A percentile compares a stretch with the other conserved stretches of the same genome.
Evolutionary conservation across 495 filamentous ascomycete species (phyloP).

Genomic region (Astrothelium subdiscretum): DNA sequence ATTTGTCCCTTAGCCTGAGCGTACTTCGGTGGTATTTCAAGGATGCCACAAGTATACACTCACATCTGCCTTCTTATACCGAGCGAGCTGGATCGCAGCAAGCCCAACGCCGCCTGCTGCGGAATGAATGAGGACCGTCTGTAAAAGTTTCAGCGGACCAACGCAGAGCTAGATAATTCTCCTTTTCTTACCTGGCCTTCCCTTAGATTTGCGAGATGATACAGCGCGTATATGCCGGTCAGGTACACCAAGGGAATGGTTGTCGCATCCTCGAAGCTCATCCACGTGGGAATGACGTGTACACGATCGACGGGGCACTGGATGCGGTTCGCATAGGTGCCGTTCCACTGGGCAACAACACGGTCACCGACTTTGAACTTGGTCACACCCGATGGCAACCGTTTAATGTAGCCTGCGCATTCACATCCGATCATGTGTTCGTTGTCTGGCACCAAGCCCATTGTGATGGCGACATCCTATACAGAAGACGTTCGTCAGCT

Average conservation of each 20-base stretch:
- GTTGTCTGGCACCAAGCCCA: conserved; percentile 11
- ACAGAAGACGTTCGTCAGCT: too few species aligned
- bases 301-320: neutral
- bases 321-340: neutral
- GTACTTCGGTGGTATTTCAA: neutral
- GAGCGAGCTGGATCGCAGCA: conserved; percentile 33
- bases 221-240: conserved; percentile 31
- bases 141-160: neutral
- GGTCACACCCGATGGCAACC: neutral
- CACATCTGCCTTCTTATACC: conserved; percentile 14
- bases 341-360: conserved; percentile 1
- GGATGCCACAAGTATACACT: neutral
- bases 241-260: conserved; percentile 33
- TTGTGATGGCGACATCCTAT: conserved; percentile 8
- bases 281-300: conserved; percentile 4
- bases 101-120: conserved; percentile 39
- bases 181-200: conserved; percentile 19
- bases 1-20: neutral
- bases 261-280: conserved; percentile 31
- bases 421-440: conserved; percentile 6
- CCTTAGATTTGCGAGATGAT: conserved; percentile 24
- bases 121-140: conserved; percentile 39
- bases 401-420: neutral
- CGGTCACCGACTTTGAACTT: conserved; percentile 7
- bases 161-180: neutral